Conservation (phyloP, 495 filamentous ascomycete species). For the Pseudomonodictys pantanalensis region DNA sequence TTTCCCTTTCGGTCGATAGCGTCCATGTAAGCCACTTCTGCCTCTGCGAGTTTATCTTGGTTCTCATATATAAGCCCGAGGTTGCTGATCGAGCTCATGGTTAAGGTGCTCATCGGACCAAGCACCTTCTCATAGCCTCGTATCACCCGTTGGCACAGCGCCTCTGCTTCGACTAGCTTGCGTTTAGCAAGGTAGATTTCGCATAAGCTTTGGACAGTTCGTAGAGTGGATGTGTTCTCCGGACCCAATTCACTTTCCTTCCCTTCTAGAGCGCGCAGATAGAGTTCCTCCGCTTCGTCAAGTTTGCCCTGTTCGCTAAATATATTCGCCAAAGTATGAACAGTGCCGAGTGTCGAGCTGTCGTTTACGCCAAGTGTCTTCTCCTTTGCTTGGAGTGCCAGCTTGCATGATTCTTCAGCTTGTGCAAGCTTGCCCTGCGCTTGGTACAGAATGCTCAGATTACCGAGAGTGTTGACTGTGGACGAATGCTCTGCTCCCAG, state of each 20-base stretch:
- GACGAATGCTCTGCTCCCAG: slow-evolving; percentile 11
- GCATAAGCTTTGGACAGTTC: too few species aligned
- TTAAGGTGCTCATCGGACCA: too few species aligned
- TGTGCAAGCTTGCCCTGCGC: slow-evolving; percentile 2
- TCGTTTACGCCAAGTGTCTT: slow-evolving; percentile 10
- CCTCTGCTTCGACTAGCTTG: too few species aligned
- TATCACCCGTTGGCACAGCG: too few species aligned
- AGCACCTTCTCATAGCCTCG: too few species aligned
- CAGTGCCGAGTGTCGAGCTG: slow-evolving; percentile 15
- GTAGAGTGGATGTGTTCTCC: too few species aligned
- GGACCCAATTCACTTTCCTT: not conserved
- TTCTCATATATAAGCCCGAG: too few species aligned
- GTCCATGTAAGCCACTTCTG: too few species aligned
- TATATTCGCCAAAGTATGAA: slow-evolving; percentile 11
- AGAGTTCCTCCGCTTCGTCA: not conserved
- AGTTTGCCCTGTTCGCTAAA: slow-evolving; percentile 4
- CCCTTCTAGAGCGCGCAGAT: slow-evolving; percentile 3
- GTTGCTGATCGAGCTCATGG: too few species aligned
- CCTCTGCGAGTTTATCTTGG: too few species aligned
- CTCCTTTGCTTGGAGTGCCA: slow-evolving; percentile 5
- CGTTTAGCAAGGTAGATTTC: too few species aligned
- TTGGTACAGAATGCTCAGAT: slow-evolving; percentile 7
- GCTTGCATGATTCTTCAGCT: slow-evolving; percentile 3
- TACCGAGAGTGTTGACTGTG: slow-evolving; percentile 16
- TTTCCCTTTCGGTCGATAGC: too few species aligned